These are phyloP conservation scores for Alternaria gaisen DNA, from an alignment of 2,329 filamentous ascomycete species.

Conservation along the genomic window DNA sequence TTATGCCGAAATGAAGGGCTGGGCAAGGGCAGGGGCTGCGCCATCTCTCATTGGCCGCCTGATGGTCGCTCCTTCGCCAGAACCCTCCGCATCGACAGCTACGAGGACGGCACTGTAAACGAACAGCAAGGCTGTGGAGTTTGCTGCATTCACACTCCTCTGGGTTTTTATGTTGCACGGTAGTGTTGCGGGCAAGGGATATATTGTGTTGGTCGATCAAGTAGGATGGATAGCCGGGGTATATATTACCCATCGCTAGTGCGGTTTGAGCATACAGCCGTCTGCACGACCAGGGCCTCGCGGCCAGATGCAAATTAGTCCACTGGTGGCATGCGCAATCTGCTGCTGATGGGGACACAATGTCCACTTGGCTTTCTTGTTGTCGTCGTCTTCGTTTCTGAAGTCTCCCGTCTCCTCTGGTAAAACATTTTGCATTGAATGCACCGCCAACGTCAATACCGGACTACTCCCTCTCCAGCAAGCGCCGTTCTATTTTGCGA, in stretches of 20 bases:
- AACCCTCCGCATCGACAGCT: neutral
- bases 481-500: conserved; percentile 34
- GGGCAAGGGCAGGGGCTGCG: conserved; percentile 20
- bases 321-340: conserved; percentile 14
- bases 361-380: neutral
- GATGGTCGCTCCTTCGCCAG: neutral
- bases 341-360: conserved; percentile 5
- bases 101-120: neutral
- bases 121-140: neutral
- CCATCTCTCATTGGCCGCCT: conserved; percentile 30
- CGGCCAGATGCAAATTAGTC: conserved; percentile 31
- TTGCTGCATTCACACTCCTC: neutral
- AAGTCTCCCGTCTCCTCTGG: conserved; percentile 5
- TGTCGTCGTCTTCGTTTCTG: neutral
- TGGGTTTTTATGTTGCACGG: neutral
- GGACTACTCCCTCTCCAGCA: conserved; percentile 12
- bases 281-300: conserved; percentile 26
- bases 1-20: conserved; percentile 28
- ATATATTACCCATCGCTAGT: conserved; percentile 21
- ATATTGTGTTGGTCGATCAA: neutral
- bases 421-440: neutral
- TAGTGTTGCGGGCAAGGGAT: conserved; percentile 6
- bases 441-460: conserved; percentile 1
- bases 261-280: conserved; percentile 30
- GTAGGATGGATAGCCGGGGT: conserved; percentile 9